These are phyloP conservation scores for Jasminum sambac DNA, from an alignment of 257 asterid species.

Conservation along the genomic window DNA sequence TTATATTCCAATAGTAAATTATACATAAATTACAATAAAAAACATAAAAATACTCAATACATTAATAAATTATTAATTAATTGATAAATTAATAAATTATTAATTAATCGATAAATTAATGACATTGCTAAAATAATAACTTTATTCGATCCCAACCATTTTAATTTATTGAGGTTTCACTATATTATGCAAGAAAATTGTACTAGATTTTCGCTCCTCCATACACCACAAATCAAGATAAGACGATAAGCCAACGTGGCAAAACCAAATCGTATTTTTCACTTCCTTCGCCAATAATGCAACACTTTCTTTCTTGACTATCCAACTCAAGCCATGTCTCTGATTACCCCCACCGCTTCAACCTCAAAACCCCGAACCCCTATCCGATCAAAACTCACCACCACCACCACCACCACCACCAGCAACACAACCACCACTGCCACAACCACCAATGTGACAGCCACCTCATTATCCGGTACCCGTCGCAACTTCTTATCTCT, in stretches of 20 bases:
- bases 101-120: too few species aligned
- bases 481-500: constrained; percentile 64
- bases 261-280: constrained; percentile 26
- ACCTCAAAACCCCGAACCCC: constrained; percentile 44
- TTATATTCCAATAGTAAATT: too few species aligned
- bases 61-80: too few species aligned
- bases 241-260: constrained; percentile 85
- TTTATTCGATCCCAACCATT: too few species aligned
- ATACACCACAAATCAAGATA: constrained; percentile 50
- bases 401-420: constrained; percentile 22
- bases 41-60: too few species aligned
- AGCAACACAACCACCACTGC: constrained; percentile 14
- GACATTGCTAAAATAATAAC: too few species aligned
- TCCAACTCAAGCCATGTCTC: constrained; percentile 56
- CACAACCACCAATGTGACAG: too few species aligned
- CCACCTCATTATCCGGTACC: constrained; percentile 25
- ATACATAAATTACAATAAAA: too few species aligned
- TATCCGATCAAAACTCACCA: constrained; percentile 37
- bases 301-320: neutral
- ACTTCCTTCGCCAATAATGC: constrained; percentile 23
- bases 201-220: constrained; percentile 41
- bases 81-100: too few species aligned
- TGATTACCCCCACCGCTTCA: constrained; percentile 52
- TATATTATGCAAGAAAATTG: neutral
- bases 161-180: too few species aligned